These are phyloP conservation scores for Picochlorum sp. DNA, from an alignment of 139 green algal genomes.

Conservation along the genomic window DNA sequence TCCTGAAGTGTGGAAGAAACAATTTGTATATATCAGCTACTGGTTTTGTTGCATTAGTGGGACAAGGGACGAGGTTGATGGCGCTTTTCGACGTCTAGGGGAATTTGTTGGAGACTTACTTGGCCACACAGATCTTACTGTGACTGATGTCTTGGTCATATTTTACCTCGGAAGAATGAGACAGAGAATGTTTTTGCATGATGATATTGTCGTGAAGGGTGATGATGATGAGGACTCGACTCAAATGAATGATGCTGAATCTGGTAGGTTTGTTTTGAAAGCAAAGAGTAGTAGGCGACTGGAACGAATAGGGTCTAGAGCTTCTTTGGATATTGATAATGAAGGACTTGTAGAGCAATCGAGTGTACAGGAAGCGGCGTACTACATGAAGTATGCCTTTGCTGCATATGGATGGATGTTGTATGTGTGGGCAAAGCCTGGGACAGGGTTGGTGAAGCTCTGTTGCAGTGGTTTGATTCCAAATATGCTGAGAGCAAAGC, in stretches of 20 bases:
- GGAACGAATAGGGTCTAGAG: not conserved
- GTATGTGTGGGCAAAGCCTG: slow-evolving; percentile 29
- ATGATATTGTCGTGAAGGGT: too few relatives aligned
- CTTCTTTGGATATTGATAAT: too few relatives aligned
- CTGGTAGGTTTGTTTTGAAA: too few relatives aligned
- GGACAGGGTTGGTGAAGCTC: slow-evolving; percentile 32
- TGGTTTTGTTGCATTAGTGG: slow-evolving; percentile 29
- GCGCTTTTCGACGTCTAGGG: slow-evolving; percentile 17
- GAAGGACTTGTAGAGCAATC: not conserved
- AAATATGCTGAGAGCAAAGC: not conserved
- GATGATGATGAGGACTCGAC: too few relatives aligned
- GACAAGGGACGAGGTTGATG: slow-evolving; percentile 1
- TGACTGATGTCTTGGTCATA: slow-evolving; percentile 37
- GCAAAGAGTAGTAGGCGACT: too few relatives aligned
- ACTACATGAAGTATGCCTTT: slow-evolving; percentile 41
- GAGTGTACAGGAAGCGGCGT: slow-evolving; percentile 12
- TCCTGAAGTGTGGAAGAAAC: slow-evolving; percentile 24
- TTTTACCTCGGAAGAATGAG: slow-evolving; percentile 36
- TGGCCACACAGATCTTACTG: slow-evolving; percentile 37
- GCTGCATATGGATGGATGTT: slow-evolving; percentile 46
- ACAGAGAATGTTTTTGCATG: not conserved
- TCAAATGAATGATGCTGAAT: too few relatives aligned
- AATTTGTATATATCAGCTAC: slow-evolving; percentile 21
- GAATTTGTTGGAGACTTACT: slow-evolving; percentile 35
- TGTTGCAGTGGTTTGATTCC: slow-evolving; percentile 20